These are phyloP conservation scores for Colletotrichum tamarilloi DNA, from an alignment of 2,329 filamentous ascomycete species.

Conservation along the genomic window DNA sequence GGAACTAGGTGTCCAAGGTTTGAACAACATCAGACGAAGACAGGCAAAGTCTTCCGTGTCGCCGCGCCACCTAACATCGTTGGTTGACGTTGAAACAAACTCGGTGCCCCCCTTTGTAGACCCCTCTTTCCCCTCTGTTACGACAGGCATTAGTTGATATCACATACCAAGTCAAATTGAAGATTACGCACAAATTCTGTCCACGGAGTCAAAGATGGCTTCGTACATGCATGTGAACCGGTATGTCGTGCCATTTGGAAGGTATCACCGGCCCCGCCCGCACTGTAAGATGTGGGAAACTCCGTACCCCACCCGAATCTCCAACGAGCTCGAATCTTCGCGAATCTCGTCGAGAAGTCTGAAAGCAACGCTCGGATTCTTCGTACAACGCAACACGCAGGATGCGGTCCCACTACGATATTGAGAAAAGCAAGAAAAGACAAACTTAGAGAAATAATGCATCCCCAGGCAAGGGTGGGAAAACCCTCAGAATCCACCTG, in stretches of 20 bases:
- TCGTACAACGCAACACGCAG: not conserved
- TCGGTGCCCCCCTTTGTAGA: not conserved
- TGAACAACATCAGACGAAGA: not conserved
- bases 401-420: too few relatives aligned
- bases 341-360: constrained; percentile 15
- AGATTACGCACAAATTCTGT: not conserved
- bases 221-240: not conserved
- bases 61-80: not conserved
- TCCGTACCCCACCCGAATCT: constrained; percentile 8
- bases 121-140: not conserved
- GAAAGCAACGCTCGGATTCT: not conserved
- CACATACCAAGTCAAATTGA: too few relatives aligned
- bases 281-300: not conserved
- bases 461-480: not conserved
- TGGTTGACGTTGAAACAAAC: constrained; percentile 27
- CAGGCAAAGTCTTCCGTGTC: not conserved
- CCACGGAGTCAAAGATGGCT: not conserved
- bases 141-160: not conserved
- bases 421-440: too few relatives aligned
- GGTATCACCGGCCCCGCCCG: not conserved
- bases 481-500: constrained; percentile 11
- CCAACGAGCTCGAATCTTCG: constrained; percentile 26
- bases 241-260: not conserved
- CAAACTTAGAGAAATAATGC: too few relatives aligned
- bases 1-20: not conserved